Percentiles rank a stretch among this genome's conserved stretches.
Evolutionary conservation across 2,329 filamentous ascomycete genomes (phyloP).

Genomic region (Botryotinia globosa): DNA sequence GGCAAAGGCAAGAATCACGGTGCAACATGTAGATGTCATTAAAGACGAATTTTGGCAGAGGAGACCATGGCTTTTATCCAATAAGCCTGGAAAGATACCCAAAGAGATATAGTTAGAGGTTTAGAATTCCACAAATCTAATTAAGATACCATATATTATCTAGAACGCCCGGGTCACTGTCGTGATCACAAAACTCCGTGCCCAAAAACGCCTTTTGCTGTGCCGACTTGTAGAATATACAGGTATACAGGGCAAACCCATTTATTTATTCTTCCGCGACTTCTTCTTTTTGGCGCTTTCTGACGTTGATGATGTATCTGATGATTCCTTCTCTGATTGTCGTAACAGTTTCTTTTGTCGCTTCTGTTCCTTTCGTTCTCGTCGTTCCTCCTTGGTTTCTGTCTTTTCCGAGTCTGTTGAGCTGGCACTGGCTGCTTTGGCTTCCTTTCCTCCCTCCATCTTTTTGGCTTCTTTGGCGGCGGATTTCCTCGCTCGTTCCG

Average conservation of each 20-base stretch:
- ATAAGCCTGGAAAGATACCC: slow-evolving; percentile 69
- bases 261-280: slow-evolving; percentile 29
- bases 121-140: slow-evolving; percentile 21
- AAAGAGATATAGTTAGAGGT: slow-evolving; percentile 45
- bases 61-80: slow-evolving; percentile 79
- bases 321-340: slow-evolving; percentile 24
- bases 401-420: slow-evolving; percentile 1
- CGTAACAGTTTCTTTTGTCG: slow-evolving; percentile 38
- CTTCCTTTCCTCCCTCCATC: neutral
- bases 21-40: slow-evolving; percentile 91
- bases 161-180: slow-evolving; percentile 22
- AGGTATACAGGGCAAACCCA: neutral
- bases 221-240: slow-evolving; percentile 15
- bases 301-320: slow-evolving; percentile 27
- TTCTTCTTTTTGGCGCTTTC: slow-evolving; percentile 38
- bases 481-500: slow-evolving; percentile 27
- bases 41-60: slow-evolving; percentile 90
- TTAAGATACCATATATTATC: slow-evolving; percentile 21
- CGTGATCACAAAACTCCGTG: slow-evolving; percentile 21
- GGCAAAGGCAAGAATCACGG: slow-evolving; percentile 73
- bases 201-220: slow-evolving; percentile 31
- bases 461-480: slow-evolving; percentile 16
- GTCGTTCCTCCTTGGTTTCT: slow-evolving; percentile 41
- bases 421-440: neutral
- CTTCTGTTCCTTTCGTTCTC: slow-evolving; percentile 40